phyloP scores from a whole-genome alignment of 1,284 basidiomycete species.

The Ganoderma sinense region DNA sequence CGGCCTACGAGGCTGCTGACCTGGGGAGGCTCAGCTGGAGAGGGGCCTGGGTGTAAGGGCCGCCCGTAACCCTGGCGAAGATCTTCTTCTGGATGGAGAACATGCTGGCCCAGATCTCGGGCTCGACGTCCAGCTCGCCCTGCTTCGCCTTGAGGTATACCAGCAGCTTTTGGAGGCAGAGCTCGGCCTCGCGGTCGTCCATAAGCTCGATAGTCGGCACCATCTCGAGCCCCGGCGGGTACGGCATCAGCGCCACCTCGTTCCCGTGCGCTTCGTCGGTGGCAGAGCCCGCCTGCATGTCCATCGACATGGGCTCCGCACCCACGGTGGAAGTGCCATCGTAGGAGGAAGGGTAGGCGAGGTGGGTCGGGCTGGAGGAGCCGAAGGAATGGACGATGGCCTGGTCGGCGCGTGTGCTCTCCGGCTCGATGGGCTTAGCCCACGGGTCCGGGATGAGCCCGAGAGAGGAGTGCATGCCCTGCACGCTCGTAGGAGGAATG shows the following conservation, averaged over 20 bases:
- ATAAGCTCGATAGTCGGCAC: constrained; percentile 8
- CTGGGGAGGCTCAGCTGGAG: constrained; percentile 5
- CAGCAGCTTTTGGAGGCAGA: constrained; percentile 24
- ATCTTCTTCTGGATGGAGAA: constrained; percentile 27
- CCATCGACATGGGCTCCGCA: neutral
- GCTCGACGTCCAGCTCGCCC: constrained; percentile 19
- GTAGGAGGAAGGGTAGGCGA: constrained; percentile 18
- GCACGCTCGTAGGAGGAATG: constrained; percentile 3
- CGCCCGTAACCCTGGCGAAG: constrained; percentile 20
- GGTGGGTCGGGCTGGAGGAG: neutral
- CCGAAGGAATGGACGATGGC: constrained; percentile 5
- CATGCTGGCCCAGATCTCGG: constrained; percentile 17
- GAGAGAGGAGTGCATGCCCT: constrained; percentile 20
- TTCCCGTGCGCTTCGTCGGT: neutral
- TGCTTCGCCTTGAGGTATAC: constrained; percentile 22
- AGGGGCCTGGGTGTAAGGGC: constrained; percentile 16
- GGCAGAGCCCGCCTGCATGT: neutral
- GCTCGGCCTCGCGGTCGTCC: constrained; percentile 23
- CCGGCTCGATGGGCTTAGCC: constrained; percentile 11
- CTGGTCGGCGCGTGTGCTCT: constrained; percentile 8
- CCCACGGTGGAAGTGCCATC: neutral
- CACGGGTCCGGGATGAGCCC: constrained; percentile 11
- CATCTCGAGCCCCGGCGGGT: neutral
- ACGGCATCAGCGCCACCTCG: neutral
- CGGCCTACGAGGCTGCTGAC: constrained; percentile 9